These are phyloP conservation scores for Coniosporium tulheliwenetii DNA, from an alignment of 2,329 filamentous ascomycete genomes.

Conservation along the genomic window DNA sequence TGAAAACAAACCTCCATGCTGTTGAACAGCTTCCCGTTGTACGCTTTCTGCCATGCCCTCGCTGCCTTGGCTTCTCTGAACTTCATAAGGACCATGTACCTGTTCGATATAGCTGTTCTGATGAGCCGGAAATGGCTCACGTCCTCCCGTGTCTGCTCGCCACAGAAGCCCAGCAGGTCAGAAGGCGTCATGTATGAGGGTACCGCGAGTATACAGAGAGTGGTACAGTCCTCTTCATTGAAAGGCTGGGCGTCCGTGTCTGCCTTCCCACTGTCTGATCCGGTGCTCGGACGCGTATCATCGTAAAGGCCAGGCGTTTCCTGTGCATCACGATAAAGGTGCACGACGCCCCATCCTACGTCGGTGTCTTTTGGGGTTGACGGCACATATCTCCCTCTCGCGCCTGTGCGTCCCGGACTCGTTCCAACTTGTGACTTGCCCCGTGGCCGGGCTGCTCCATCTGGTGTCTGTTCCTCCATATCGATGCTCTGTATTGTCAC, in stretches of 20 bases:
- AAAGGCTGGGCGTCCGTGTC: slow-evolving; percentile 12
- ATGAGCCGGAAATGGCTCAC: slow-evolving; percentile 94
- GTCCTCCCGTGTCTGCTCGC: slow-evolving; percentile 68
- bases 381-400: slow-evolving; percentile 65
- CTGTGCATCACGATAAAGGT: slow-evolving; percentile 75
- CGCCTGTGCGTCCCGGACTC: slow-evolving; percentile 42
- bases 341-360: slow-evolving; percentile 81
- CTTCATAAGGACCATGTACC: slow-evolving; percentile 93
- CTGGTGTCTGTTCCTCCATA: slow-evolving; percentile 32
- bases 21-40: slow-evolving; percentile 89
- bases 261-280: slow-evolving; percentile 13
- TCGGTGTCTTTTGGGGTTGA: slow-evolving; percentile 58
- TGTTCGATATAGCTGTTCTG: slow-evolving; percentile 72
- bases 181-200: slow-evolving; percentile 85
- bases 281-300: slow-evolving; percentile 24
- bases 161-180: slow-evolving; percentile 83
- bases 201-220: slow-evolving; percentile 83
- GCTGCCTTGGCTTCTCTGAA: slow-evolving; percentile 65
- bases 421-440: slow-evolving; percentile 16
- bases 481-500: slow-evolving; percentile 72
- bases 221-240: slow-evolving; percentile 57
- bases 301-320: slow-evolving; percentile 50
- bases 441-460: slow-evolving; percentile 13
- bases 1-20: slow-evolving; percentile 56
- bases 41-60: slow-evolving; percentile 65